These are phyloP conservation scores for Beta macrorhiza DNA, from an alignment of 179 eudicot species.

Conservation along the genomic window DNA sequence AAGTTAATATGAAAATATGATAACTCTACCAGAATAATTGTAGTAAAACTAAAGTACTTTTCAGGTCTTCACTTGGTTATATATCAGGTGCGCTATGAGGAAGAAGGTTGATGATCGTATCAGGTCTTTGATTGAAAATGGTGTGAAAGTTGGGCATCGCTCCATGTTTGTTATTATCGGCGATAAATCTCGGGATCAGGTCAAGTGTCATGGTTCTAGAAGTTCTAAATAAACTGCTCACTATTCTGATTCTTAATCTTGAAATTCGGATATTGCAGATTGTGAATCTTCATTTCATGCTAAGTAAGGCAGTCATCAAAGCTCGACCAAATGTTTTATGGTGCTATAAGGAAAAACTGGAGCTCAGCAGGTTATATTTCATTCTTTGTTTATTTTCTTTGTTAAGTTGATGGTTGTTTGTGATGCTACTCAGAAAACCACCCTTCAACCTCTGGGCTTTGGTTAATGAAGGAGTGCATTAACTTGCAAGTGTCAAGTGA, in stretches of 20 bases:
- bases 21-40: too few species aligned
- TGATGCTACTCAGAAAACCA: too few species aligned
- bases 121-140: conserved; percentile 72
- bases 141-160: conserved; percentile 78
- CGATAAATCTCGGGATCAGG: conserved; percentile 77
- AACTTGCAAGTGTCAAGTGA: too few species aligned
- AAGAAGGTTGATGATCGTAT: conserved; percentile 83
- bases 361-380: conserved; percentile 61
- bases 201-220: background rate
- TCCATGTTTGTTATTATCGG: conserved; percentile 78
- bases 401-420: background rate
- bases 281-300: conserved; percentile 72
- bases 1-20: too few species aligned
- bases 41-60: too few species aligned
- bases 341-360: conserved; percentile 87
- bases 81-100: conserved; percentile 41
- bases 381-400: background rate
- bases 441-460: too few species aligned
- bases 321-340: conserved; percentile 70
- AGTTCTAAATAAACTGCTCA: background rate
- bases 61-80: too few species aligned
- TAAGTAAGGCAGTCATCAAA: conserved; percentile 53
- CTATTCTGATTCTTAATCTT: background rate
- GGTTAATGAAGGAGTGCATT: too few species aligned
- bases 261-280: conserved; percentile 36